Base-by-base conservation (phyloP, 2,329 filamentous ascomycete genomes). In the Pezicula neosporulosa region DNA sequence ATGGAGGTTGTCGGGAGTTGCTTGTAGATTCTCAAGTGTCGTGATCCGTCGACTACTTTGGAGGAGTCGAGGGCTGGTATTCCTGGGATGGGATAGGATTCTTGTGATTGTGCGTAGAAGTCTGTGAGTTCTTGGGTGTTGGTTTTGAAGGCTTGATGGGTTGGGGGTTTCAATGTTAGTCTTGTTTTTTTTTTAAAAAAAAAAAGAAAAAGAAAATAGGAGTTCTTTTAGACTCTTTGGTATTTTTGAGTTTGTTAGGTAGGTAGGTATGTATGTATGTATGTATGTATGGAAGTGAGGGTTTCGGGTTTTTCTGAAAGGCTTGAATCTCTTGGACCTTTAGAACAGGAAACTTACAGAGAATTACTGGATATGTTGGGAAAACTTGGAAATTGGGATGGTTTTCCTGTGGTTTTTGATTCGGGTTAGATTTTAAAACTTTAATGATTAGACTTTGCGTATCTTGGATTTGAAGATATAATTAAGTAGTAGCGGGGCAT, bases 301-400 rank as follows among this genome's bases (percentile, higher is more conserved):
- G 24, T 4, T 24, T 24, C 7, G 3, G 24, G 6, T 24, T 24
- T 24, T 24, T 24, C 5, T 24, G 24, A 24, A 4, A 24, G 24
- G 24, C 24, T 24, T 24, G 24, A 24, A 24, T 33, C 30, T 33
- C 12, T 33, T 33, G 9, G 9, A 33, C 12, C 27, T 33, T 33
- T 33, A 2, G 30, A 9, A 9, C 4, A 33, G 12, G 9, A 10
- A 28, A 44, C 42, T 13, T 44, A 44, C 42, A 44, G n/a, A 44
- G 21, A n/a, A 44, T 44, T 15, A 44, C 42, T 2, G 42, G 42
- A 6, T 44, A 44, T 15, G 19, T 44, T 28, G 42, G 42, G 42
- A 44, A 44, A 24, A 44, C 42, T 16, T 44, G 42, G 42, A 44
- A 44, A 15, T 44, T 27, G 4, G 42, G 24, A 44, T 44, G 42